These are phyloP conservation scores for Rhododendron ovatum DNA, from an alignment of 148 eudicot species.

Conservation along the genomic window DNA sequence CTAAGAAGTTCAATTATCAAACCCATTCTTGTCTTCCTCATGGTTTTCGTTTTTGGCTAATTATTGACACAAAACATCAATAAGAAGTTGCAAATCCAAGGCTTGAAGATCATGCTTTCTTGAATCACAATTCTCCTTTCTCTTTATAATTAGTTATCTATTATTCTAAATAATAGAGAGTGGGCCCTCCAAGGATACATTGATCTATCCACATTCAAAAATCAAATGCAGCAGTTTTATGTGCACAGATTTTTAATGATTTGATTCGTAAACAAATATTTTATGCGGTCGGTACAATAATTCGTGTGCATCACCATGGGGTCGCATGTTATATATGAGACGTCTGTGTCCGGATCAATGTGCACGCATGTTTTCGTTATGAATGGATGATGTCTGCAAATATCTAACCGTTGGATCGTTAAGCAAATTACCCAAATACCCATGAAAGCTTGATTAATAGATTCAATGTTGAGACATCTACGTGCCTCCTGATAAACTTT, in stretches of 20 bases:
- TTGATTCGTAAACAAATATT: background rate
- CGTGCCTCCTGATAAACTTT: background rate
- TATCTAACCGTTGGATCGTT: background rate
- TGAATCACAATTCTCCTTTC: background rate
- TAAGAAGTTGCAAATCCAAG: background rate
- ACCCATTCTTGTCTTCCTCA: background rate
- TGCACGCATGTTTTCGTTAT: background rate
- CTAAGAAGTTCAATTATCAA: background rate
- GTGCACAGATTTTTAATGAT: background rate
- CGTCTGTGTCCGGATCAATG: background rate
- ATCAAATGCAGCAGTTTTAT: background rate
- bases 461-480: background rate
- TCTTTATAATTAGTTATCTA: background rate
- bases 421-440: background rate
- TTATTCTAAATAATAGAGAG: background rate
- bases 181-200: conserved; percentile 3
- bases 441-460: background rate
- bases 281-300: background rate
- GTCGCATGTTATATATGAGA: background rate
- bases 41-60: background rate
- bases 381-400: background rate
- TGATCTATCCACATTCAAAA: background rate
- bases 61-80: background rate
- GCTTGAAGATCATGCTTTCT: background rate
- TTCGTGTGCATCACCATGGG: background rate